Percentiles rank a stretch among this genome's conserved stretches.
Conservation (phyloP, 2,329 filamentous ascomycete species). For the Ophiostoma sp. region DNA sequence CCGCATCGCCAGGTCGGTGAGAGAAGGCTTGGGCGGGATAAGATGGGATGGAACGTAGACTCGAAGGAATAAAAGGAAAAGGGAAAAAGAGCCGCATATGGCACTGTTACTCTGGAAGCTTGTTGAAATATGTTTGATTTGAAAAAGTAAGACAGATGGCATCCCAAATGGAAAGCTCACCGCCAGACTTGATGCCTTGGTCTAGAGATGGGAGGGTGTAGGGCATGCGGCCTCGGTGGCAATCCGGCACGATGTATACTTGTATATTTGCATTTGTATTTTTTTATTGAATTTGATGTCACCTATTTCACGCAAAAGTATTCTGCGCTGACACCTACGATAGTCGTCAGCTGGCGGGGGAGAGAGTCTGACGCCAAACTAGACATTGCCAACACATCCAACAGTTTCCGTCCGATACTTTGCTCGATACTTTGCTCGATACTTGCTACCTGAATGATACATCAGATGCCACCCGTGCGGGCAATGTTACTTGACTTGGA, state of each 20-base stretch:
- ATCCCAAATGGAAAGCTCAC: not conserved
- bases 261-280: not conserved
- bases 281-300: not conserved
- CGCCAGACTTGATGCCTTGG: not conserved
- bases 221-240: conserved; percentile 12
- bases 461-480: not conserved
- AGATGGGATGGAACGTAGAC: too few species aligned
- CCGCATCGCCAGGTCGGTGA: not conserved
- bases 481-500: not conserved
- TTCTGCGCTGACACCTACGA: not conserved
- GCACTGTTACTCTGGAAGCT: not conserved
- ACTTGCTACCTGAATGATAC: not conserved
- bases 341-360: not conserved
- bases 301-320: not conserved
- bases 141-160: not conserved
- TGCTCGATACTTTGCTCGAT: not conserved
- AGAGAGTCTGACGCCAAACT: not conserved
- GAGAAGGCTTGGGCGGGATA: not conserved
- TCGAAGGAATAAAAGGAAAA: not conserved
- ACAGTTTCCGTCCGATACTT: not conserved
- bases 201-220: not conserved
- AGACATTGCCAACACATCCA: not conserved
- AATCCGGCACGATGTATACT: not conserved
- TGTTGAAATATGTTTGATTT: too few species aligned
- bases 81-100: not conserved